phyloP scores from a whole-genome alignment of 306 rosid species.

The Sechiopsis laciniata region DNA sequence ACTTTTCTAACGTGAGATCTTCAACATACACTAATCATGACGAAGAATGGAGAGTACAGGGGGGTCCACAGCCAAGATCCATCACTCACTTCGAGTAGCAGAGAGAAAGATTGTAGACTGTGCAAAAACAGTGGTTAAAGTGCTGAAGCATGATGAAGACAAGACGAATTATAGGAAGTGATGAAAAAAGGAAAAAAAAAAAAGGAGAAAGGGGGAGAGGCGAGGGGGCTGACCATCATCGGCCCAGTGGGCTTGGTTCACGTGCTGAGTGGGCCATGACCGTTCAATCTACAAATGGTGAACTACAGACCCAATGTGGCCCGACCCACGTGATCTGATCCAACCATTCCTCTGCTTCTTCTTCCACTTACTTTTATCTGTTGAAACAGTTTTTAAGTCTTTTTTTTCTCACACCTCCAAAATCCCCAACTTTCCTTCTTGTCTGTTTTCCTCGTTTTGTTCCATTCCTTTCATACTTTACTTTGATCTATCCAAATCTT shows the following conservation, averaged over 20 bases:
- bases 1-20: too few species aligned
- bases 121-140: slow-evolving; percentile 13
- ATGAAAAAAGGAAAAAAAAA: neutral
- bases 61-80: neutral
- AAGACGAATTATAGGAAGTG: slow-evolving; percentile 13
- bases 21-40: too few species aligned
- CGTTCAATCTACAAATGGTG: slow-evolving; percentile 3
- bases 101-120: slow-evolving; percentile 15
- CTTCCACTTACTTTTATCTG: neutral
- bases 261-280: slow-evolving; percentile 10
- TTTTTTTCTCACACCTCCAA: too few species aligned
- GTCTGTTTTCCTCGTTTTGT: slow-evolving; percentile 7
- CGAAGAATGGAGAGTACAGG: neutral
- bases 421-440: neutral
- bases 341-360: neutral
- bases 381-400: neutral
- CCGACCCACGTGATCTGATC: slow-evolving; percentile 18
- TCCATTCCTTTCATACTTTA: neutral
- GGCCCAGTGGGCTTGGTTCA: slow-evolving; percentile 21
- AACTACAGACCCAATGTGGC: slow-evolving; percentile 8
- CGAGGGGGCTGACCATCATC: neutral
- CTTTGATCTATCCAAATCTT: neutral
- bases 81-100: slow-evolving; percentile 17
- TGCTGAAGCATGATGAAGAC: slow-evolving; percentile 20
- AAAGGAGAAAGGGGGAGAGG: neutral